A percentile compares a stretch with the other conserved stretches of the same genome.
These are phyloP conservation scores for Chlorella vulgaris DNA, from an alignment of 139 green algal species.

Conservation along the genomic window DNA sequence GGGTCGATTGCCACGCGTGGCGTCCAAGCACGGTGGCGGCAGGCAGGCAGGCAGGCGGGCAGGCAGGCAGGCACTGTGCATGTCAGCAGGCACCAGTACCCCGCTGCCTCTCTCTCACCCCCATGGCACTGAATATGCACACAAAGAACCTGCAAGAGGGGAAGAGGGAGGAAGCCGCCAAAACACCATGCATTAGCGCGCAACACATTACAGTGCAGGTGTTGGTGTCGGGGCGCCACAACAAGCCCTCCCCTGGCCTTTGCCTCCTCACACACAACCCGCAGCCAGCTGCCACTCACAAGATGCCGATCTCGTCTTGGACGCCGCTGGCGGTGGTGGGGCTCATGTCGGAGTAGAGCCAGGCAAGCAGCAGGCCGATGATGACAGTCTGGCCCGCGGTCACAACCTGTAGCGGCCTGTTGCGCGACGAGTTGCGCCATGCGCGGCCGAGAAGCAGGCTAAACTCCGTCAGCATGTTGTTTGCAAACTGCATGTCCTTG, in stretches of 20 bases:
- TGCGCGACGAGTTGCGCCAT: constrained; percentile 24
- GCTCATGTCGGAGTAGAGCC: constrained; percentile 52
- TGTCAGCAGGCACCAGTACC: too few species aligned
- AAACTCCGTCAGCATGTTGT: constrained; percentile 30
- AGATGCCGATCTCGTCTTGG: not conserved
- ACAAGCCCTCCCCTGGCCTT: not conserved
- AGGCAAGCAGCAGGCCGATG: constrained; percentile 50
- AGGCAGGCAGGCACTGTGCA: not conserved
- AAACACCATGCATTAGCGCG: too few species aligned
- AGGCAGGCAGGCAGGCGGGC: not conserved
- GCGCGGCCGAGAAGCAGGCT: constrained; percentile 29
- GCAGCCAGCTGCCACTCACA: not conserved
- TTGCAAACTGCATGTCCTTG: constrained; percentile 22
- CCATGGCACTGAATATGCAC: not conserved
- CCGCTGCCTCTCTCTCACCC: not conserved
- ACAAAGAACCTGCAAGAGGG: not conserved
- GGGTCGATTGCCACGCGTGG: too few species aligned
- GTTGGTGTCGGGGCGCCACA: too few species aligned
- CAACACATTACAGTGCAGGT: too few species aligned
- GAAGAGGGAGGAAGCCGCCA: too few species aligned
- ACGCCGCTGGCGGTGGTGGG: not conserved
- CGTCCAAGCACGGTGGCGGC: too few species aligned
- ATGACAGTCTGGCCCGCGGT: constrained; percentile 30
- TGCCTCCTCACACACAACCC: not conserved
- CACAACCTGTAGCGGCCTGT: constrained; percentile 6